Evolutionary conservation across 176 grass and related monocot genomes (phyloP), one percentile per base, ranked within the genome.

Genomic region (Phragmites australis): DNA sequence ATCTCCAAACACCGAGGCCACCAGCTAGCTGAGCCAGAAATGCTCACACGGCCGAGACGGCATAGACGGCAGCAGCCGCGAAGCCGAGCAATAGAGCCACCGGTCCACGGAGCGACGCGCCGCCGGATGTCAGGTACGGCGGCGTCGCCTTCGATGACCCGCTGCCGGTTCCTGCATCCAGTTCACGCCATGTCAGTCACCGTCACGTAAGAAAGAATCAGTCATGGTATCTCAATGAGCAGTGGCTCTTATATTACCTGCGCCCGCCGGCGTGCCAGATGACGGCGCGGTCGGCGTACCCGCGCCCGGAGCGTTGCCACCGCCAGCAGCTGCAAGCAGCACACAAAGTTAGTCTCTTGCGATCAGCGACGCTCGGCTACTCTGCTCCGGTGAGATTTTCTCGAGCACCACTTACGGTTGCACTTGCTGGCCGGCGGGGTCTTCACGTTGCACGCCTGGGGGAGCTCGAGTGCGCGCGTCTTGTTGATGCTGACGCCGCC

Each of bases 341-440:
- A 41, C 10, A 8, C 62, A 66, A 52, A 40, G 32, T 54, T 22
- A 52, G 5, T 40, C 2, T 57, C 9, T 57, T 0, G n/a, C 54
- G 25, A 26, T 3, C 3, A 31, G 4, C 5, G 19, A 0, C 0
- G 25, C 43, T 8, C 3, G 10, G 3, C 42, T 22, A 15, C 16
- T 9, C 27, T 32, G 47, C 18, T 51, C 45, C 5, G 52, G 32
- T 1, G 42, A 9, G n/a, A 8, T 68, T 53, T 14, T 0, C 25
- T 22, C 23, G 59, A 65, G 18, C 57, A 14, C 7, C 7, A 74
- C 83, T 78, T 49, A 92, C 94, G 26, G 32, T 80, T 90, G 89
- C 94, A 97, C 56, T 55, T 56, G 85, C 92, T 94, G 9, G 55
- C 88, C 19, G 94, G 78, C 1, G 94, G 94, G 61, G 94, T 97